Conservation (phyloP, 2,329 filamentous ascomycete species). For the Diaporthe sp. region DNA sequence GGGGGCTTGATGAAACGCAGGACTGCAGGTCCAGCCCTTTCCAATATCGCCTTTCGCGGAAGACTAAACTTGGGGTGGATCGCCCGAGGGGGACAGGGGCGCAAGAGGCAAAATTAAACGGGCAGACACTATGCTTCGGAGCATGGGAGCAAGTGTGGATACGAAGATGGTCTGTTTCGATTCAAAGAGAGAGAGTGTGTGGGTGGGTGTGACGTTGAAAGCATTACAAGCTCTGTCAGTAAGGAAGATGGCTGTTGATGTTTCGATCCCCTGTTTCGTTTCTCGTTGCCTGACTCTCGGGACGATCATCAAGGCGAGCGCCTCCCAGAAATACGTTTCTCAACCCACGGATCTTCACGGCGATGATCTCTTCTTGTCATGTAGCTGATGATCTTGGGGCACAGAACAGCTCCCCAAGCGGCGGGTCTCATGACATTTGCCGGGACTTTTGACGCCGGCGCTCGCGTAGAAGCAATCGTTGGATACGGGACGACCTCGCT, state of each 20-base stretch:
- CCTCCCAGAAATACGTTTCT: too few relatives aligned
- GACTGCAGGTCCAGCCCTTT: slow-evolving; percentile 9
- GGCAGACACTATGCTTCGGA: neutral
- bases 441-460: neutral
- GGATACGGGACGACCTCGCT: slow-evolving; percentile 4
- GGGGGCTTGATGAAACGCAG: slow-evolving; percentile 11
- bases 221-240: neutral
- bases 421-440: neutral
- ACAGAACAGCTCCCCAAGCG: neutral
- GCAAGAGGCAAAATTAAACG: neutral
- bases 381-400: neutral
- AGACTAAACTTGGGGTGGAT: neutral
- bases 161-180: slow-evolving; percentile 15
- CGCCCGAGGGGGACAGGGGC: neutral
- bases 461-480: neutral
- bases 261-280: neutral
- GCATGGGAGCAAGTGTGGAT: neutral
- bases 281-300: neutral
- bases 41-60: neutral
- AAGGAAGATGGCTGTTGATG: neutral
- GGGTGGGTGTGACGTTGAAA: neutral
- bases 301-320: neutral
- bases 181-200: neutral
- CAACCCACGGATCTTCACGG: neutral
- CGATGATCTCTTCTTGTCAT: too few relatives aligned